A percentile compares a stretch with the other conserved stretches of the same genome.
Evolutionary conservation across 177 flowering plant species (phyloP).

Genomic region (Vitis hybrid): DNA sequence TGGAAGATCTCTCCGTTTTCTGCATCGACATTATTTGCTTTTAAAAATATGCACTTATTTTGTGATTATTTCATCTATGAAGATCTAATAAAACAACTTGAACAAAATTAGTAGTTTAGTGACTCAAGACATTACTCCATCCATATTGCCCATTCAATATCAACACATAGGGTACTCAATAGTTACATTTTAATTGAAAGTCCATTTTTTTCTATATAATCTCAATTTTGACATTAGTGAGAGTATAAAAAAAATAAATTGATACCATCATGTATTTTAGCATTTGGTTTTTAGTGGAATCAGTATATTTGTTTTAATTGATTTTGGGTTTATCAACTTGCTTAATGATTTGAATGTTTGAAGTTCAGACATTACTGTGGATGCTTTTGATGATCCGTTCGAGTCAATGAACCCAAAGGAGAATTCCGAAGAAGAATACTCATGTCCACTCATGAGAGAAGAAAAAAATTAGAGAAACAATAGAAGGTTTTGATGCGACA

Average conservation of each 20-base stretch:
- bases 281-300: not conserved
- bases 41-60: not conserved
- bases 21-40: too few relatives aligned
- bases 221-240: too few relatives aligned
- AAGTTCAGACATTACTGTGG: constrained; percentile 22
- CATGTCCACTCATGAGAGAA: constrained; percentile 15
- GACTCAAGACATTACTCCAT: too few relatives aligned
- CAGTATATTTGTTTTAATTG: not conserved
- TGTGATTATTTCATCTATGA: too few relatives aligned
- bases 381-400: constrained; percentile 17
- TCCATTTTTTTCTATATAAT: too few relatives aligned
- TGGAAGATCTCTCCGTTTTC: too few relatives aligned
- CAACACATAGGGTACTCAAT: too few relatives aligned
- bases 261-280: not conserved
- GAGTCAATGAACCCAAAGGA: constrained; percentile 15
- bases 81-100: too few relatives aligned
- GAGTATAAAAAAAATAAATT: not conserved
- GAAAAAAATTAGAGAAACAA: constrained; percentile 4
- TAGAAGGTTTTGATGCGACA: constrained; percentile 12
- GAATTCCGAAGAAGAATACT: constrained; percentile 16
- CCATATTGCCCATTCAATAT: too few relatives aligned
- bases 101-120: too few relatives aligned
- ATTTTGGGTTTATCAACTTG: not conserved
- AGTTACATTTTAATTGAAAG: too few relatives aligned
- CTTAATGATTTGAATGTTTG: constrained; percentile 2